Evolutionary conservation across 495 filamentous ascomycete genomes (phyloP), one percentile per base, ranked within the genome.

Genomic region (Daldinia concentrica): DNA sequence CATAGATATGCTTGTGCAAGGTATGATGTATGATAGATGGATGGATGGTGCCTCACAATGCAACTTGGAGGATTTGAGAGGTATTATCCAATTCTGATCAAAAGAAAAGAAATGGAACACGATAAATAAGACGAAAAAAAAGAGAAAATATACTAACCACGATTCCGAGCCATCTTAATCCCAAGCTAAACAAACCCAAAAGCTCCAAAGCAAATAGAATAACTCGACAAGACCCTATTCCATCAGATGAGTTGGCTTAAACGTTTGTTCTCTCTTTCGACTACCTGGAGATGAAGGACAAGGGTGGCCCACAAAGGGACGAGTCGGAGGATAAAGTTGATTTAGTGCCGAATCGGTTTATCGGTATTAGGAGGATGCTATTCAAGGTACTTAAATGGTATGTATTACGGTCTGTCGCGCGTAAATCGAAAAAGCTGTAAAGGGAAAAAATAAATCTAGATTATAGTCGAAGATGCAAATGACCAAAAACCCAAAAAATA

Each of bases 141-240:
- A 57, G n/a, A 32, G 39, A 58, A 26, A 39, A 34, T 72, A 61
- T 60, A 81, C 84, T 78, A 71, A 86, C 84, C 83, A 76, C 84
- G 82, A 82, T 81, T 83, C 66, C 82, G 81, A 62, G 70, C 81
- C 79, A 82, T 80, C 62, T 71, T 79, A 60, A 59, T 48, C 54
- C 26, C 12, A 11, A 36, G 36, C 43, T 24, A 41, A 17, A 61
- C 4, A 22, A 50, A 30, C 62, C 61, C 52, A 64, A 15, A 56
- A 48, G 19, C 60, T 64, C 62, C 57, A 43, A 55, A 58, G 34
- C 50, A 45, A 37, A 19, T 37, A 56, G 45, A 56, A 54, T n/a
- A 55, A 12, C 43, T 19, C 2, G 9, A 41, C 39, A 30, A 58
- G 37, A 57, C 60, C 41, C 50, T 73, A 73, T 69, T 69, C 71